A percentile compares a stretch with the other conserved stretches of the same genome.
Evolutionary conservation across 108 stramenopile species (phyloP).

Genomic region (Stephanodiscus minutulus): DNA sequence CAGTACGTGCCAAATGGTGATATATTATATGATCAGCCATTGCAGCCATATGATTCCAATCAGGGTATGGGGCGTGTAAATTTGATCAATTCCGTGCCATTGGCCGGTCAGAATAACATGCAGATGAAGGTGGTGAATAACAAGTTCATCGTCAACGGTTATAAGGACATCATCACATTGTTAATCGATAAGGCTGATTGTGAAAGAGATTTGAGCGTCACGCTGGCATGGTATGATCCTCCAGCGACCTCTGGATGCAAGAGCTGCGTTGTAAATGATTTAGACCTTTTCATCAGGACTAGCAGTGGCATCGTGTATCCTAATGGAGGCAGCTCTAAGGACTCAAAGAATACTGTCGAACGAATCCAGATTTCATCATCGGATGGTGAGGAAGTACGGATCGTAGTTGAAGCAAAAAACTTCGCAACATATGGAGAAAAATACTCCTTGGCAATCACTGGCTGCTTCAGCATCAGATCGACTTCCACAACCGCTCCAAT

Average conservation of each 20-base stretch:
- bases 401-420: constrained; percentile 33
- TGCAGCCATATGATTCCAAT: constrained; percentile 48
- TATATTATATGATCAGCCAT: constrained; percentile 11
- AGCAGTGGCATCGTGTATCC: constrained; percentile 34
- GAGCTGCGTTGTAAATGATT: constrained; percentile 66
- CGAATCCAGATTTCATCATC: constrained; percentile 24
- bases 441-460: constrained; percentile 42
- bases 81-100: constrained; percentile 36
- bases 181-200: constrained; percentile 32
- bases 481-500: not conserved
- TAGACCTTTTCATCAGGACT: constrained; percentile 56
- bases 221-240: constrained; percentile 73
- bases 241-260: constrained; percentile 51
- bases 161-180: constrained; percentile 19
- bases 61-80: constrained; percentile 62
- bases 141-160: constrained; percentile 21
- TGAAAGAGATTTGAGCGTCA: constrained; percentile 46
- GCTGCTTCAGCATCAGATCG: constrained; percentile 20
- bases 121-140: constrained; percentile 38
- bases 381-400: constrained; percentile 22
- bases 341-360: constrained; percentile 51
- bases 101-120: constrained; percentile 32
- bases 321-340: constrained; percentile 30
- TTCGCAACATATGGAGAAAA: constrained; percentile 20
- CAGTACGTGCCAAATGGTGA: constrained; percentile 42